A percentile compares a stretch with the other conserved stretches of the same genome.
Evolutionary conservation across 345 rosid genomes (phyloP).

Genomic region (Syzygium oleosum): DNA sequence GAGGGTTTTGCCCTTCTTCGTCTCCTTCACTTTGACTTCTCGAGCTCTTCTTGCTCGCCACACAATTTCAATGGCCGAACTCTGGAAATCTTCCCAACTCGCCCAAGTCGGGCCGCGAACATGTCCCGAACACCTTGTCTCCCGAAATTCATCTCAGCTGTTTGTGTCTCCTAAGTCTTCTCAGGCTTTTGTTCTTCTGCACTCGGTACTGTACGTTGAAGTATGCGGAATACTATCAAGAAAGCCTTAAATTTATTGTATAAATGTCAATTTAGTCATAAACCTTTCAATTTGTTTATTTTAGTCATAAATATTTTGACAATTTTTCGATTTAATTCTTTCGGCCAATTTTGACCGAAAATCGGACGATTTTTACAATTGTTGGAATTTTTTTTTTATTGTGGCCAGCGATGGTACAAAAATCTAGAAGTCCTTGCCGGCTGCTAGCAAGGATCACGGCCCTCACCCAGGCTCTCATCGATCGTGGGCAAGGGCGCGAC

Average conservation of each 20-base stretch:
- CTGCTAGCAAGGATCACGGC: neutral
- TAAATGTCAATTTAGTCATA: too few relatives aligned
- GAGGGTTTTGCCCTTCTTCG: neutral
- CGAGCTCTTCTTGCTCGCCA: neutral
- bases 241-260: too few relatives aligned
- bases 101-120: neutral
- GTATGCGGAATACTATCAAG: too few relatives aligned
- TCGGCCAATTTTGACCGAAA: rapidly evolving
- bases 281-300: too few relatives aligned
- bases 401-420: neutral
- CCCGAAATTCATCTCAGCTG: neutral
- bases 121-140: neutral
- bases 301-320: too few relatives aligned
- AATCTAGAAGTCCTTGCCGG: neutral
- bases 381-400: too few relatives aligned
- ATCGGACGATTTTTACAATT: too few relatives aligned
- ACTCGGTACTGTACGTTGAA: too few relatives aligned
- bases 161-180: neutral
- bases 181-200: neutral
- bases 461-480: neutral
- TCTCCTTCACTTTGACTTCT: neutral
- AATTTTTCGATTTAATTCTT: too few relatives aligned
- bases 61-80: neutral
- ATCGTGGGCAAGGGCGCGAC: too few relatives aligned
- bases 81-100: neutral